Conservation (phyloP, 1,139 yeast genomes). For the Yamadazyma conglobata region DNA sequence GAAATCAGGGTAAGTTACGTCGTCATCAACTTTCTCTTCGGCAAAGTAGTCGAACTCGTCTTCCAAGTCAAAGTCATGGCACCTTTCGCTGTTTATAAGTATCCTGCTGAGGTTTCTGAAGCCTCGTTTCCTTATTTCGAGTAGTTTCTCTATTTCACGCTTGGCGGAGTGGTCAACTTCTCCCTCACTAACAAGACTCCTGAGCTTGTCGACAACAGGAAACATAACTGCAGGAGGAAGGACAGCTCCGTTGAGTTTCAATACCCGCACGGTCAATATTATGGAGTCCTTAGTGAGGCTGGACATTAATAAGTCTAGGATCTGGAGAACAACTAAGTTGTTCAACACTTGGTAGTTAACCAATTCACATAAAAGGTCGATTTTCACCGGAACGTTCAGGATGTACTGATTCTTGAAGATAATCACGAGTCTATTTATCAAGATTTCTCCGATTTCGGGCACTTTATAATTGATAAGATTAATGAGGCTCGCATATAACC, state of each 20-base stretch:
- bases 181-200: conserved; percentile 59
- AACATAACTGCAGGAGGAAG: conserved; percentile 29
- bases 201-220: conserved; percentile 58
- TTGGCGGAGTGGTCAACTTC: conserved; percentile 42
- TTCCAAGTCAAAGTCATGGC: conserved; percentile 59
- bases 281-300: conserved; percentile 48
- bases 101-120: conserved; percentile 43
- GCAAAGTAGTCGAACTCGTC: conserved; percentile 41
- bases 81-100: conserved; percentile 58
- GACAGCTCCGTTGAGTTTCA: conserved; percentile 23
- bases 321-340: conserved; percentile 61
- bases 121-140: conserved; percentile 49
- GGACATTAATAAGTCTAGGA: conserved; percentile 54
- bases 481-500: conserved; percentile 55
- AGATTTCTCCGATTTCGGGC: conserved; percentile 64
- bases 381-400: conserved; percentile 39
- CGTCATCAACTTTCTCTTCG: conserved; percentile 33
- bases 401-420: conserved; percentile 58
- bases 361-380: conserved; percentile 60
- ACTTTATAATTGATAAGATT: conserved; percentile 63
- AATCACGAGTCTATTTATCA: conserved; percentile 52
- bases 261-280: conserved; percentile 22
- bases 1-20: conserved; percentile 37
- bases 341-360: conserved; percentile 64
- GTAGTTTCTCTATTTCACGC: conserved; percentile 48